Evolutionary conservation across 768 basidiomycete species (phyloP), one percentile per base, ranked within the genome.

Genomic region (Boletus speciosus): DNA sequence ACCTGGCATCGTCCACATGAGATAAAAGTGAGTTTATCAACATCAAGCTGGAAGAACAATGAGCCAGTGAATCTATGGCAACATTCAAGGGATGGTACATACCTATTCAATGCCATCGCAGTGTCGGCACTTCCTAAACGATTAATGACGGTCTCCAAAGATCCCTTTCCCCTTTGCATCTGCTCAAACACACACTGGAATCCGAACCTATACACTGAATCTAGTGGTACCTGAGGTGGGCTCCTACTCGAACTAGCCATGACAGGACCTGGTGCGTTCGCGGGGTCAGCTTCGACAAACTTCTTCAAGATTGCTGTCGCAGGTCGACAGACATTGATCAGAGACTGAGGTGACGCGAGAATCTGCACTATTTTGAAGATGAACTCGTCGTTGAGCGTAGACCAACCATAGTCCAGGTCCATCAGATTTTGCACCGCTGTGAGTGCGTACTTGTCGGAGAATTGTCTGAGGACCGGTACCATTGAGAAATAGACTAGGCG

Each of bases 311-410:
- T 94, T 34, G 89, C 85, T 40, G 90, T 93, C 1, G 93, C 93
- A 34, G 93, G 94, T 6, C 93, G 86, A 62, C 90, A 91, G 54
- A 95, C 90, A 57, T 97, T 97, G 75, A 95, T 85, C 16, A 86
- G 79, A 11, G 88, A 88, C 37, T 80, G 77, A 0, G 86, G 76
- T 0, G 90, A 88, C 0, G 90, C 83, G 25, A 92, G 76, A 60
- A 90, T 86, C 62, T 85, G 81, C 15, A 92, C 90, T 47, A 93
- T 81, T 67, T 81, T 81, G 61, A 83, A 77, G 49, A 93, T 89
- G 70, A 96, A 94, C 7, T 70, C 68, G 49, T 83, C 77, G 57
- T 84, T 82, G 6, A 95, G 78, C n/a, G 74, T 75, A 1, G 81
- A 77, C 90, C 90, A 94, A 42, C 91, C 92, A 57, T 88, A 84